These are phyloP conservation scores for Suzukiozyma palmioleophila DNA, from an alignment of 1,139 yeast genomes.

Conservation along the genomic window DNA sequence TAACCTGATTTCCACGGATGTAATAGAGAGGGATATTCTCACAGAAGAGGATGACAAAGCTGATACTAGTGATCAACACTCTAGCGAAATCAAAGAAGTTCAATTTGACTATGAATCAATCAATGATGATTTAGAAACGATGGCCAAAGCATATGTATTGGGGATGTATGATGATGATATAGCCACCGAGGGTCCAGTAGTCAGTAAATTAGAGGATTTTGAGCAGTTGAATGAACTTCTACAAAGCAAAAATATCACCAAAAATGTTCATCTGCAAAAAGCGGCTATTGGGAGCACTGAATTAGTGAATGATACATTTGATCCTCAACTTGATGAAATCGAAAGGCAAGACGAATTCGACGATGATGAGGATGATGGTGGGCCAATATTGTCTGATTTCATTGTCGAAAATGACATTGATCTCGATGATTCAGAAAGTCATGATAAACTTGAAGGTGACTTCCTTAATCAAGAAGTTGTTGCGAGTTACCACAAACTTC, in stretches of 20 bases:
- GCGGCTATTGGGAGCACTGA: slow-evolving; percentile 6
- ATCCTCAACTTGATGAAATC: slow-evolving; percentile 17
- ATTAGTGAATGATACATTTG: slow-evolving; percentile 8
- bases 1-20: neutral
- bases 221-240: slow-evolving; percentile 47
- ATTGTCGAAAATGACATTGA: slow-evolving; percentile 33
- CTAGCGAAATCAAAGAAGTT: neutral
- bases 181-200: slow-evolving; percentile 52
- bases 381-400: slow-evolving; percentile 31
- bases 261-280: slow-evolving; percentile 15
- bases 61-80: neutral
- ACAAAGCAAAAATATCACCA: slow-evolving; percentile 25
- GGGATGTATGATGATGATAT: slow-evolving; percentile 58
- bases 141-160: slow-evolving; percentile 57
- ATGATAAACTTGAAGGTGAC: slow-evolving; percentile 13
- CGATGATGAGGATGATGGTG: slow-evolving; percentile 37
- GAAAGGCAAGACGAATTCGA: slow-evolving; percentile 17
- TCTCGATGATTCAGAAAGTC: slow-evolving; percentile 7
- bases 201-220: slow-evolving; percentile 53
- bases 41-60: neutral
- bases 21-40: neutral
- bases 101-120: neutral
- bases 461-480: slow-evolving; percentile 43
- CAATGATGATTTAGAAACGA: slow-evolving; percentile 25
- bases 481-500: slow-evolving; percentile 52